Percentiles rank a stretch among this genome's conserved stretches.
Conservation (phyloP, 768 basidiomycete genomes). For the Podaxis sp. region DNA sequence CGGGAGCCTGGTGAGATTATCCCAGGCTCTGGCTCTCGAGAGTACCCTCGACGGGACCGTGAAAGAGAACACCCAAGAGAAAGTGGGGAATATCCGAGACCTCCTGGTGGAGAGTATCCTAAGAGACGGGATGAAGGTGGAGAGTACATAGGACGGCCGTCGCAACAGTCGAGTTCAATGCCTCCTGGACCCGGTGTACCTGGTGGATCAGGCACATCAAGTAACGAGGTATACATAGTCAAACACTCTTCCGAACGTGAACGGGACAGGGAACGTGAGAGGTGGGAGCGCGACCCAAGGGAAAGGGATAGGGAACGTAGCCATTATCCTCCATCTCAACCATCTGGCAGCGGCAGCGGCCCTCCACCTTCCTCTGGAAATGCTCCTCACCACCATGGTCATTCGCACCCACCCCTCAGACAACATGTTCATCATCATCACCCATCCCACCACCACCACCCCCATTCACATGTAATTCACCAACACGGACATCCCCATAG, state of each 20-base stretch:
- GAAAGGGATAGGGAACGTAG: slow-evolving; percentile 16
- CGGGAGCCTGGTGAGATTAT: slow-evolving; percentile 13
- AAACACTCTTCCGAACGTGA: slow-evolving; percentile 15
- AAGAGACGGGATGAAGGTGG: slow-evolving; percentile 12
- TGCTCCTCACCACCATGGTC: slow-evolving; percentile 1
- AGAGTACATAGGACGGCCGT: slow-evolving; percentile 1
- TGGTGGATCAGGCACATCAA: slow-evolving; percentile 4
- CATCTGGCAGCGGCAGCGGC: background rate
- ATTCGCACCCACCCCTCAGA: slow-evolving; percentile 8
- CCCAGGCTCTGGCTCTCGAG: slow-evolving; percentile 3
- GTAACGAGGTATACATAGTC: background rate
- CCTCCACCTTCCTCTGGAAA: slow-evolving; percentile 6
- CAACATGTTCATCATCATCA: slow-evolving; percentile 7
- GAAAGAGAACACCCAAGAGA: slow-evolving; percentile 11
- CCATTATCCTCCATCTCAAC: slow-evolving; percentile 6
- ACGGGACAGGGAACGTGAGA: slow-evolving; percentile 17
- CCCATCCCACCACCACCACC: background rate
- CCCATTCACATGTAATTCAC: slow-evolving; percentile 1
- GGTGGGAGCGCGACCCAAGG: slow-evolving; percentile 17
- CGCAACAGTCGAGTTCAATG: background rate
- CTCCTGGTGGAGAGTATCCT: slow-evolving; percentile 10
- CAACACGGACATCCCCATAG: background rate
- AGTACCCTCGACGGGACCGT: slow-evolving; percentile 9
- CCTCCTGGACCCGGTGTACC: slow-evolving; percentile 12
- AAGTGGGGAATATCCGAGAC: slow-evolving; percentile 11